Percentiles rank a stretch among this genome's conserved stretches.
phyloP scores from a whole-genome alignment of 805 yeast genomes.

The Yarrowia deformans region DNA sequence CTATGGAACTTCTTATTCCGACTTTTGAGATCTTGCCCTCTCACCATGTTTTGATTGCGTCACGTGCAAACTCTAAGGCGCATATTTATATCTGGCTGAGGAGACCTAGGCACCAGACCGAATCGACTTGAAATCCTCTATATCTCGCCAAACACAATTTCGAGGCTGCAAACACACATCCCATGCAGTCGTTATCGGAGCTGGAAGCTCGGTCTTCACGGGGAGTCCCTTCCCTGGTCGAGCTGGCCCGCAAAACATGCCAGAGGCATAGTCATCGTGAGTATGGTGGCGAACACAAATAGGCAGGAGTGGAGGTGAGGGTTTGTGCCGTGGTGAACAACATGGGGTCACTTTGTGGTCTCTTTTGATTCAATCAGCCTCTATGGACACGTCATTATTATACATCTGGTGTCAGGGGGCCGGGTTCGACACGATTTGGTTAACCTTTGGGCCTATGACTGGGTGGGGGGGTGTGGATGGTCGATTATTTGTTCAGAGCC shows the following conservation, averaged over 20 bases:
- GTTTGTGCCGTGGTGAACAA: no score
- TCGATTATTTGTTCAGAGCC: no score
- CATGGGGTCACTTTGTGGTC: no score
- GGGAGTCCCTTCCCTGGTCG: slow-evolving; percentile 26
- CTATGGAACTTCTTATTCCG: no score
- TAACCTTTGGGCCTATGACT: neutral
- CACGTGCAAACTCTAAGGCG: slow-evolving; percentile 24
- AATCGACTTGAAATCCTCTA: neutral
- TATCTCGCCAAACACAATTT: neutral
- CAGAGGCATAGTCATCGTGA: slow-evolving; percentile 27
- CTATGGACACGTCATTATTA: no score
- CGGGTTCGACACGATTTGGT: neutral
- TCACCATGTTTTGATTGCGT: slow-evolving; percentile 3
- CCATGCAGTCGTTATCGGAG: slow-evolving; percentile 37
- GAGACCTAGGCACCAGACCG: neutral
- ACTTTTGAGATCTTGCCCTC: no score
- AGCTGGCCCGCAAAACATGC: slow-evolving; percentile 28
- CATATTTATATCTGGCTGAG: slow-evolving; percentile 18
- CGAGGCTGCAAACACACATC: neutral
- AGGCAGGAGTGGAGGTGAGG: neutral
- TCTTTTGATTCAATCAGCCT: no score
- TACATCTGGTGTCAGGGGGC: no score
- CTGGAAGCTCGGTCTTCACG: slow-evolving; percentile 18
- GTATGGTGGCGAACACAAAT: neutral
- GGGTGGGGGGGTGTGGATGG: no score